These are phyloP conservation scores for Xylariales sp. DNA, from an alignment of 2,329 filamentous ascomycete species.

Conservation along the genomic window DNA sequence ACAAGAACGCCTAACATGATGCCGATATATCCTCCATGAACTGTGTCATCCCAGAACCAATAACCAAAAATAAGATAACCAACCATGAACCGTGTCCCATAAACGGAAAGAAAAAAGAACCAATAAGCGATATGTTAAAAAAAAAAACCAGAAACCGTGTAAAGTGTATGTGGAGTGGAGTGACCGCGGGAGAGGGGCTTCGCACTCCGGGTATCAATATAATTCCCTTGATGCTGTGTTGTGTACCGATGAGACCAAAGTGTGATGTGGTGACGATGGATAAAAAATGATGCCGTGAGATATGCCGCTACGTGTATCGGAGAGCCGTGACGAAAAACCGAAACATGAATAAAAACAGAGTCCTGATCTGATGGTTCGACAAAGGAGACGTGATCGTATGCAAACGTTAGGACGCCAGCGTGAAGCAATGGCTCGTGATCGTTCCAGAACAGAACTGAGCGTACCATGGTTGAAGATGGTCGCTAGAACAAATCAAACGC, in stretches of 20 bases:
- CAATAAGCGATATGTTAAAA: constrained; percentile 12
- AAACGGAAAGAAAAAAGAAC: constrained; percentile 9
- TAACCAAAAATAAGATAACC: constrained; percentile 2
- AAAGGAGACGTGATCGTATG: too few relatives aligned
- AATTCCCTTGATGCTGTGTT: constrained; percentile 23
- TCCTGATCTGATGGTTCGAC: too few relatives aligned
- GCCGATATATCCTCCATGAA: constrained; percentile 18
- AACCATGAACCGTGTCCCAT: constrained; percentile 7
- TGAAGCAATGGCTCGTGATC: too few relatives aligned
- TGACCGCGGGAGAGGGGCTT: constrained; percentile 17
- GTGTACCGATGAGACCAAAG: constrained; percentile 10
- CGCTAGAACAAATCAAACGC: too few relatives aligned
- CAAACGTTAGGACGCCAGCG: too few relatives aligned
- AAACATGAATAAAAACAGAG: too few relatives aligned
- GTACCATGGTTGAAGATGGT: too few relatives aligned
- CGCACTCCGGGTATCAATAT: constrained; percentile 30
- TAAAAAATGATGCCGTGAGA: too few relatives aligned
- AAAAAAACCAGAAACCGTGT: constrained; percentile 10
- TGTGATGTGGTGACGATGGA: too few relatives aligned
- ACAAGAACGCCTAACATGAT: constrained; percentile 22
- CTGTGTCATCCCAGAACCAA: constrained; percentile 5
- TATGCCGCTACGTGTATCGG: too few relatives aligned
- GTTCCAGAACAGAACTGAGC: too few relatives aligned
- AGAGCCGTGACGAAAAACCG: constrained; percentile 8
- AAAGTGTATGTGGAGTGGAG: constrained; percentile 23